Base-by-base conservation (phyloP, 805 yeast species). In the Starmerella vaccinii region DNA sequence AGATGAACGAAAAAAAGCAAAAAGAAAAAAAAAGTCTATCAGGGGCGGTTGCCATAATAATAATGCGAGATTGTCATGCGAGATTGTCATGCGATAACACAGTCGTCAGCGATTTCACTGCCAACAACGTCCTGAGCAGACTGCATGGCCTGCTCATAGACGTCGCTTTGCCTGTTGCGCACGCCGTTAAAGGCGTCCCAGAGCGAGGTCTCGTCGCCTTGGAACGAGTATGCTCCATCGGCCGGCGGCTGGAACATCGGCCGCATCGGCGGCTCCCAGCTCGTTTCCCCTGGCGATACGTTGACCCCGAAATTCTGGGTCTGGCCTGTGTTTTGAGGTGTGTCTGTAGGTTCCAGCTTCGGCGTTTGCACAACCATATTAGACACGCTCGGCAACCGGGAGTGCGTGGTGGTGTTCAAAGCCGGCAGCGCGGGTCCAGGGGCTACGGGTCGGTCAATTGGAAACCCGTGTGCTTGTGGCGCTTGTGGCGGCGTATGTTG, bases 121-220 rank as follows among this genome's bases (percentile, higher is more conserved):
- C 13, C n/a, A n/a, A 22, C 22, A n/a, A 9, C 2, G 5, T 34
- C 38, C 22, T 21, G 38, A 6, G 18, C 38, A n/a, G 38, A 34
- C 22, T 34, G 38, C 38, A 34, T 34, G 6, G 43, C 32, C 32
- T 24, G 43, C 24, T 44, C 45, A 18, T 41, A 30, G 21, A 46
- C 19, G 13, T 32, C 34, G n/a, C 44, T 35, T 27, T 46, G 53
- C 8, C 22, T 16, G n/a, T 46, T 30, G 5, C 32, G 19, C 34
- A 42, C 27, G 19, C 33, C 49, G 23, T 34, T 47, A 33, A 53
- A 53, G 29, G 47, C 39, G 8, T 53, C 54, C 54, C 54, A 53
- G 12, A 53, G 42, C 24, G 45, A 39, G 27, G 19, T 19, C 27
- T 46, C 46, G 13, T 39, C 34, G 7, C 5, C 6, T 18, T 33